These are phyloP conservation scores for Cavenderia fasciculata DNA, from an alignment of 78 protist genomes.

Conservation along the genomic window DNA sequence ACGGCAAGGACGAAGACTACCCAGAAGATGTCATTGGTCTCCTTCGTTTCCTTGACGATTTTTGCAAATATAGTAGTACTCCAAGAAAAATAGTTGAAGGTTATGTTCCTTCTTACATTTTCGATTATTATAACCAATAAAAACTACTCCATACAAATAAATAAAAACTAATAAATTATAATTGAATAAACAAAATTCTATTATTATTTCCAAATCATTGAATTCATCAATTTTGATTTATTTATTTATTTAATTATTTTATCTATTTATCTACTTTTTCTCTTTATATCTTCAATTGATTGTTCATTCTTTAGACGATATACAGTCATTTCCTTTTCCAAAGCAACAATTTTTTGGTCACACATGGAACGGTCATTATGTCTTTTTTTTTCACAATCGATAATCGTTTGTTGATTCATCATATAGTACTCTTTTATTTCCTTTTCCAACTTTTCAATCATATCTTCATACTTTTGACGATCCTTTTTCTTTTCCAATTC, in stretches of 20 bases:
- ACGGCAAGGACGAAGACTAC: slow-evolving; percentile 44
- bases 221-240: neutral
- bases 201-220: neutral
- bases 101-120: slow-evolving; percentile 79
- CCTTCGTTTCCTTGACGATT: slow-evolving; percentile 83
- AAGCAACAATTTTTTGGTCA: too few species aligned
- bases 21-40: slow-evolving; percentile 84
- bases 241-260: slow-evolving; percentile 1
- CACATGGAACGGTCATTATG: too few species aligned
- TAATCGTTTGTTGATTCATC: too few species aligned
- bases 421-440: too few species aligned
- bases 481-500: too few species aligned
- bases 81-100: slow-evolving; percentile 71
- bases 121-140: slow-evolving; percentile 70
- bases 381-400: too few species aligned
- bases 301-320: neutral
- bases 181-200: neutral
- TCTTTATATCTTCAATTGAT: neutral
- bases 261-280: neutral
- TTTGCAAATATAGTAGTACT: slow-evolving; percentile 67
- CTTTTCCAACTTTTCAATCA: too few species aligned
- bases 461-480: too few species aligned
- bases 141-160: neutral
- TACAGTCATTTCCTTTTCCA: too few species aligned
- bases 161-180: neutral